These are phyloP conservation scores for Shiraia bambusicola DNA, from an alignment of 2,329 filamentous ascomycete species.

Conservation along the genomic window DNA sequence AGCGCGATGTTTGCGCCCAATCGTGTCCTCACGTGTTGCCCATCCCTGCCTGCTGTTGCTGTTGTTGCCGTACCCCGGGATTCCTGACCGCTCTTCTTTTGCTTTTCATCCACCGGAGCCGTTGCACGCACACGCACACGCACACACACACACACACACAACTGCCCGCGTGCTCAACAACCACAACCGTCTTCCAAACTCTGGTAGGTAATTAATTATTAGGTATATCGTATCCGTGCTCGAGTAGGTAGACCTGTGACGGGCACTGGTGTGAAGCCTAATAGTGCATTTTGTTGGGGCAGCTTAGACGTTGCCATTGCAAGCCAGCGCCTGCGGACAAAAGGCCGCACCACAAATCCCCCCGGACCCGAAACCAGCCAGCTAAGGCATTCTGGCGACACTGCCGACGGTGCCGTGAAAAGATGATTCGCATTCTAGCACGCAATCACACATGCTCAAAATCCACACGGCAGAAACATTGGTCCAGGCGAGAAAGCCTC, in stretches of 20 bases:
- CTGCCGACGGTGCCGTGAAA: no score
- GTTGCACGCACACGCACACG: no score
- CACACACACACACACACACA: not conserved
- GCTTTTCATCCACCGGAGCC: not conserved
- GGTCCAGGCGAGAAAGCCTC: constrained; percentile 5
- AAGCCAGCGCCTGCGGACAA: no score
- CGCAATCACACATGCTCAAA: not conserved
- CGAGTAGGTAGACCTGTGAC: not conserved
- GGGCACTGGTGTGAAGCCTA: no score
- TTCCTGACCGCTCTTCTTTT: constrained; percentile 11
- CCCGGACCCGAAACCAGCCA: no score
- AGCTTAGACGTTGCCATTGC: no score
- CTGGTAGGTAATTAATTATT: not conserved
- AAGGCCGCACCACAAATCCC: no score
- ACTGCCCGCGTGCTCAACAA: constrained; percentile 11
- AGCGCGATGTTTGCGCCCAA: constrained; percentile 10
- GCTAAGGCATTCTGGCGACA: no score
- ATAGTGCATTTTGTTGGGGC: no score
- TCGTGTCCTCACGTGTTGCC: constrained; percentile 12
- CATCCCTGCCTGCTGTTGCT: not conserved
- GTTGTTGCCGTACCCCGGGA: constrained; percentile 1
- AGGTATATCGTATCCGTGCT: not conserved
- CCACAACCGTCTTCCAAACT: constrained; percentile 4
- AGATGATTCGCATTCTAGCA: no score
- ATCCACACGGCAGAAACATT: constrained; percentile 1